Percentiles rank a stretch among this genome's conserved stretches.
Conservation (phyloP, 768 basidiomycete genomes). For the Hygrophoropsis aurantiaca region DNA sequence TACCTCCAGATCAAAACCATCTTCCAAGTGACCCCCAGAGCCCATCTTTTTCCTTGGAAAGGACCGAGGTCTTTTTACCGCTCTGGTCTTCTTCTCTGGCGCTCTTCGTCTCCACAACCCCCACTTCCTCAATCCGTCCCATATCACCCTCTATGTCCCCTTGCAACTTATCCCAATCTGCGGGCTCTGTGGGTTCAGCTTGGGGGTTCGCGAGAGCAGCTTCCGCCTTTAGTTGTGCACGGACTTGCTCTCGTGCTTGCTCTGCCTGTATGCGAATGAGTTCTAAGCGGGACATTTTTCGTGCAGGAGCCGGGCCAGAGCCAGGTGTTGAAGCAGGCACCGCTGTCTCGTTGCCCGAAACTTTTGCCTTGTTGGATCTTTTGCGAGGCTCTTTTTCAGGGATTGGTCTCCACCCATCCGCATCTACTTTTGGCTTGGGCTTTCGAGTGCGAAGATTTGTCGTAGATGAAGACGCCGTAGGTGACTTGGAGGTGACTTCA, state of each 20-base stretch:
- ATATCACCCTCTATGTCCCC: conserved; percentile 18
- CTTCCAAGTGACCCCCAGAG: conserved; percentile 8
- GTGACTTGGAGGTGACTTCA: no score
- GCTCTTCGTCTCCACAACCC: background rate
- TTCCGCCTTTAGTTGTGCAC: background rate
- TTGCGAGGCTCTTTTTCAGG: conserved; percentile 12
- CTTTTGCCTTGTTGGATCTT: background rate
- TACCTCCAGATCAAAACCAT: conserved; percentile 5
- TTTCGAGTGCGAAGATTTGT: no score
- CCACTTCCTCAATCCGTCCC: background rate
- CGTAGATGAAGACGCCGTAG: no score
- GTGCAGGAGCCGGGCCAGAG: background rate
- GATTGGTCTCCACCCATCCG: conserved; percentile 24
- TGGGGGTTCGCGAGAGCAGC: background rate
- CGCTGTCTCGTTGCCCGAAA: conserved; percentile 1
- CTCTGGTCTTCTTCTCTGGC: background rate
- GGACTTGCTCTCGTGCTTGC: conserved; percentile 5
- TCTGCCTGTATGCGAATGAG: conserved; percentile 4
- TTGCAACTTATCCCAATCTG: conserved; percentile 15
- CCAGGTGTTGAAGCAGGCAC: background rate
- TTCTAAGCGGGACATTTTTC: conserved; percentile 4
- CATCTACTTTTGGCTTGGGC: background rate
- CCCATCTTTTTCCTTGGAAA: conserved; percentile 1
- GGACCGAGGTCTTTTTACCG: background rate
- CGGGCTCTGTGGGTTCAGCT: background rate